phyloP scores from a whole-genome alignment of 2,329 filamentous ascomycete genomes.

The Xylaria sp. region DNA sequence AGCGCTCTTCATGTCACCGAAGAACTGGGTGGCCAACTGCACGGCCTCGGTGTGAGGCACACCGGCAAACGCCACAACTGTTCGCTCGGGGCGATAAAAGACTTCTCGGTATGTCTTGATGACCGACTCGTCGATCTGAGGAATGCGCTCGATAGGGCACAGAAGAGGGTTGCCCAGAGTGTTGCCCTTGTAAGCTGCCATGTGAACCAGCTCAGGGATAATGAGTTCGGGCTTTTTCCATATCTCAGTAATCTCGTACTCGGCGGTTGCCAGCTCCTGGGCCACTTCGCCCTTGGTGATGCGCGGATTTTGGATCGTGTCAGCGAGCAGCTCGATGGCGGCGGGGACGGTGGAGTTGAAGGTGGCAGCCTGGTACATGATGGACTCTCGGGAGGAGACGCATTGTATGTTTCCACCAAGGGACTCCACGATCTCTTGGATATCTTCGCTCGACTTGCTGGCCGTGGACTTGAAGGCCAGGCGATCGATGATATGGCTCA shows the following conservation, averaged over 20 bases:
- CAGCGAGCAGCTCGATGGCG: slow-evolving; percentile 78
- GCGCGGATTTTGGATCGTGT: slow-evolving; percentile 81
- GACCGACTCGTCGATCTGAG: slow-evolving; percentile 64
- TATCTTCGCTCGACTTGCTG: slow-evolving; percentile 67
- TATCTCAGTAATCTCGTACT: slow-evolving; percentile 95
- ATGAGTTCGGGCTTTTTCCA: slow-evolving; percentile 98
- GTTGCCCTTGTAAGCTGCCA: slow-evolving; percentile 92
- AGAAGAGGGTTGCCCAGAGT: slow-evolving; percentile 90
- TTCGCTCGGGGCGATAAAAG: slow-evolving; percentile 85
- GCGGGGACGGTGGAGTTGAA: slow-evolving; percentile 89
- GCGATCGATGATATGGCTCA: slow-evolving; percentile 93
- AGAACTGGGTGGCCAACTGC: slow-evolving; percentile 72
- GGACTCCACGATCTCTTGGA: slow-evolving; percentile 81
- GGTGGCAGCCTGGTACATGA: slow-evolving; percentile 98
- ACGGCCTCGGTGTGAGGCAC: slow-evolving; percentile 79
- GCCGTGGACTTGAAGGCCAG: slow-evolving; percentile 89
- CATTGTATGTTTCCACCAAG: slow-evolving; percentile 96
- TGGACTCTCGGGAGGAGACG: slow-evolving; percentile 85
- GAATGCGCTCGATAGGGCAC: slow-evolving; percentile 79
- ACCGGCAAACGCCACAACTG: slow-evolving; percentile 92
- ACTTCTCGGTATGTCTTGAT: slow-evolving; percentile 73
- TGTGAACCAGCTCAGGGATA: slow-evolving; percentile 88
- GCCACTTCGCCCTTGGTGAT: slow-evolving; percentile 83
- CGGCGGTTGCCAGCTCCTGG: slow-evolving; percentile 82
- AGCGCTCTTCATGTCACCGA: slow-evolving; percentile 76